Conservation (phyloP, 2,329 filamentous ascomycete species). For the Colletotrichum sansevieriae region DNA sequence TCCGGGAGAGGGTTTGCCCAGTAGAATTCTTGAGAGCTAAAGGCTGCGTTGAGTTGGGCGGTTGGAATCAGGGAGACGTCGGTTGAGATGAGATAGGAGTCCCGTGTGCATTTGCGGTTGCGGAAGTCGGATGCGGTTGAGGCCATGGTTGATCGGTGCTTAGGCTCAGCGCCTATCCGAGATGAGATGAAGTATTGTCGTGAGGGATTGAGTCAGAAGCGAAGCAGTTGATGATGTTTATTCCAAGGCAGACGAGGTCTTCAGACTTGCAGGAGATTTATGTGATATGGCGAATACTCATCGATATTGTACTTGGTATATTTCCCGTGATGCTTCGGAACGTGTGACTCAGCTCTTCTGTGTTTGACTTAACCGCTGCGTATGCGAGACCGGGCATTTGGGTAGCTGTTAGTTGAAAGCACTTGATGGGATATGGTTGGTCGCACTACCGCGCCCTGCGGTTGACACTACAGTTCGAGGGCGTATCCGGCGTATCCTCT, state of each 20-base stretch:
- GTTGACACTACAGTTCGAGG: no score
- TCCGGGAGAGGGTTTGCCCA: constrained; percentile 69
- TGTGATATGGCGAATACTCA: no score
- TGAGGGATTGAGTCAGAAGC: no score
- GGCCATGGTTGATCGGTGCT: background rate
- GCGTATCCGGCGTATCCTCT: no score
- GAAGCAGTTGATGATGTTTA: background rate
- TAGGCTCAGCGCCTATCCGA: background rate
- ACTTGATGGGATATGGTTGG: no score
- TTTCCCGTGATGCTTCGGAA: no score
- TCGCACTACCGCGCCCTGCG: no score
- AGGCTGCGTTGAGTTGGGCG: constrained; percentile 64
- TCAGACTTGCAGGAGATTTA: background rate
- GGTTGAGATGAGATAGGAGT: constrained; percentile 71
- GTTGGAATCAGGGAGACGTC: constrained; percentile 68
- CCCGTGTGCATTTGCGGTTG: constrained; percentile 57
- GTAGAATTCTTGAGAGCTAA: constrained; percentile 69
- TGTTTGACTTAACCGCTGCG: no score
- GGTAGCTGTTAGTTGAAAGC: no score
- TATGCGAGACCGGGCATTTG: no score
- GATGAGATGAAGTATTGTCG: background rate
- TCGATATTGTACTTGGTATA: no score
- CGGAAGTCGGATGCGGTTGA: constrained; percentile 15
- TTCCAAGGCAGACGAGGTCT: background rate
- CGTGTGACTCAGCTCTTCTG: no score